phyloP scores from a whole-genome alignment of 495 filamentous ascomycete genomes.

The Penicillium mononematosum region DNA sequence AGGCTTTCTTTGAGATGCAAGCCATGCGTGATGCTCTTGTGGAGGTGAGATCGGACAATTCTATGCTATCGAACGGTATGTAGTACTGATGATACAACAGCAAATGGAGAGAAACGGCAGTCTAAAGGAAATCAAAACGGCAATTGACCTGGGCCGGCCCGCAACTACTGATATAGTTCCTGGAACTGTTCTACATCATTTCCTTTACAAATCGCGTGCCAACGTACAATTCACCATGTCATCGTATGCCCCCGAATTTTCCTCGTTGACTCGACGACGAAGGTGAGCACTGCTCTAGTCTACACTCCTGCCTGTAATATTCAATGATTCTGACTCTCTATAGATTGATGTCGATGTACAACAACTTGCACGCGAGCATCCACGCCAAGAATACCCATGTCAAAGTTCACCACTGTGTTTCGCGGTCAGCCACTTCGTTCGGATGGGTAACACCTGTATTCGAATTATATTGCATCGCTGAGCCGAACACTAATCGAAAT shows the following conservation, averaged over 20 bases:
- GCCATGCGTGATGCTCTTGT: constrained; percentile 81
- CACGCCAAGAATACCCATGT: constrained; percentile 80
- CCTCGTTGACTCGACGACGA: constrained; percentile 60
- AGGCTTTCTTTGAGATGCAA: constrained; percentile 87
- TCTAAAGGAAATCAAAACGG: constrained; percentile 68
- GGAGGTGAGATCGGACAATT: constrained; percentile 39
- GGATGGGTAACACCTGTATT: constrained; percentile 90
- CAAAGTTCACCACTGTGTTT: constrained; percentile 78
- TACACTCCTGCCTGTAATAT: not conserved
- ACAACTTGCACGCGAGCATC: constrained; percentile 75
- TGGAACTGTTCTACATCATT: constrained; percentile 78
- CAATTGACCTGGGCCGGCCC: constrained; percentile 69
- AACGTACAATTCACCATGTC: constrained; percentile 98
- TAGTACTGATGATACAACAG: constrained; percentile 22
- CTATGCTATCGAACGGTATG: not conserved
- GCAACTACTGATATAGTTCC: constrained; percentile 72
- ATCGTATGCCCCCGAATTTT: constrained; percentile 70
- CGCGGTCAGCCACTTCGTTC: constrained; percentile 69
- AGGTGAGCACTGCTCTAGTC: constrained; percentile 38
- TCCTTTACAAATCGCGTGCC: constrained; percentile 86
- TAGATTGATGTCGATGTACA: constrained; percentile 80
- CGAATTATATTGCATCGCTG: constrained; percentile 93
- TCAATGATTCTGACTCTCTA: not conserved
- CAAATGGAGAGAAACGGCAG: constrained; percentile 73
- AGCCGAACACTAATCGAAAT: constrained; percentile 69